Evolutionary conservation across 495 filamentous ascomycete genomes (phyloP), one percentile per base, ranked within the genome.

Genomic region (Aspergillus ellipticus): DNA sequence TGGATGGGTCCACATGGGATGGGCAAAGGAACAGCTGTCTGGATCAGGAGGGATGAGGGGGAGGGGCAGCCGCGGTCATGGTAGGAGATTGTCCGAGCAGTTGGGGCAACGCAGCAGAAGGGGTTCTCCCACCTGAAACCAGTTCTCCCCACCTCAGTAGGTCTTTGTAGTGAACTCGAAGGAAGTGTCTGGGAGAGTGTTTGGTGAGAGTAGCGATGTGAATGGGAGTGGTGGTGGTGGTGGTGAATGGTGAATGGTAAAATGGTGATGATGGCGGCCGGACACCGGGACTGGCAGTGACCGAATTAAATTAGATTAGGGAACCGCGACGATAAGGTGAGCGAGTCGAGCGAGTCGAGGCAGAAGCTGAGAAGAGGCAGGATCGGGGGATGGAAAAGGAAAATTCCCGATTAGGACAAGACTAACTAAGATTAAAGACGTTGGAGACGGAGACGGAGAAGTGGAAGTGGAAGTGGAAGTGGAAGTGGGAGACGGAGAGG

Each of bases 21-120:
- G 31, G 49, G 28, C 33, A 24, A 35, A 49, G 46, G 46, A 59
- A 48, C 49, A 51, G 46, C 37, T 50, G 55, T 31, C 45, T 46
- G 41, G 28, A 58, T 47, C 43, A 58, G 53, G 47, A 53, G 49
- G 35, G n/a, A 28, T 43, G 45, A 58, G 31, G 45, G 42, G 39
- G 43, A 58, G 50, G 43, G 43, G 50, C 53, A 59, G 49, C 17
- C 50, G 50, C 45, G 49, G 29, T 39, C 55, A 42, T 39, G 42
- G 42, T 24, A 45, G 19, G 22, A 24, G 45, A 29, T 39, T 39
- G 35, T 39, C 35, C 35, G 35, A 39, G 13, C 13, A 39, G 35
- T 24, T 2, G 15, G 3, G 15, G 15, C 7, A 7, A 29, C 24
- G 45, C 45, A 48, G 5, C 22, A 48, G 6, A 28, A 48, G 45